These are phyloP conservation scores for Elongisporangium anandrum DNA, from an alignment of 352 stramenopile genomes.

Conservation along the genomic window DNA sequence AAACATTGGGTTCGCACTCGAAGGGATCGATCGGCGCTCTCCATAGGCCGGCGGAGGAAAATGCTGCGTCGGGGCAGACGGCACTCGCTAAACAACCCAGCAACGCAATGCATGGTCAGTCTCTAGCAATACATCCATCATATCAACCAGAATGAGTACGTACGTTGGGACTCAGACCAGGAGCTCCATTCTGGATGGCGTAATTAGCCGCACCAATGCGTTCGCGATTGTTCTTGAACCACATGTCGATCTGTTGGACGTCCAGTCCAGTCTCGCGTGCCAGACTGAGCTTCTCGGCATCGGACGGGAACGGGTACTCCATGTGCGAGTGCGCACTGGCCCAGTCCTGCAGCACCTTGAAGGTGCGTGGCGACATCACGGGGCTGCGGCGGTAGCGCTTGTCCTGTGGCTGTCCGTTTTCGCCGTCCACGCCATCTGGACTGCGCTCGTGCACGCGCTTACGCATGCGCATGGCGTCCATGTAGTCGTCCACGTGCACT, in stretches of 20 bases:
- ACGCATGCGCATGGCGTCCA: constrained; percentile 61
- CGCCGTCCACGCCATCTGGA: constrained; percentile 20
- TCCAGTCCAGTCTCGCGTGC: constrained; percentile 70
- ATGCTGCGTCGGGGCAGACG: constrained; percentile 46
- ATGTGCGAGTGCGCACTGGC: constrained; percentile 52
- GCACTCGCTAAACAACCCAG: constrained; percentile 23
- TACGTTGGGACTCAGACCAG: constrained; percentile 16
- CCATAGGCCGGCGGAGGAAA: constrained; percentile 54
- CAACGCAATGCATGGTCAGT: constrained; percentile 4
- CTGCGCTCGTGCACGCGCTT: constrained; percentile 49
- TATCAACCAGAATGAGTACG: background rate
- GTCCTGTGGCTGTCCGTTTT: constrained; percentile 15
- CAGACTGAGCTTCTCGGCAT: constrained; percentile 71
- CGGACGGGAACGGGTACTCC: constrained; percentile 60
- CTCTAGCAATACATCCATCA: background rate
- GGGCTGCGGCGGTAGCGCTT: constrained; percentile 43
- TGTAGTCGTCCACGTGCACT: constrained; percentile 57
- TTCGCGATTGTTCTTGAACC: constrained; percentile 77
- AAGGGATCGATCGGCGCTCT: constrained; percentile 58
- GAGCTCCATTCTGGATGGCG: constrained; percentile 16
- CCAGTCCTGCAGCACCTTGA: constrained; percentile 81
- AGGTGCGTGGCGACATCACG: constrained; percentile 59
- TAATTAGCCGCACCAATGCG: constrained; percentile 32
- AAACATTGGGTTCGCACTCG: constrained; percentile 66
- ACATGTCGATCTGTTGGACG: constrained; percentile 79